These are phyloP conservation scores for Aureobasidium sp. DNA, from an alignment of 2,329 filamentous ascomycete genomes.

Conservation along the genomic window DNA sequence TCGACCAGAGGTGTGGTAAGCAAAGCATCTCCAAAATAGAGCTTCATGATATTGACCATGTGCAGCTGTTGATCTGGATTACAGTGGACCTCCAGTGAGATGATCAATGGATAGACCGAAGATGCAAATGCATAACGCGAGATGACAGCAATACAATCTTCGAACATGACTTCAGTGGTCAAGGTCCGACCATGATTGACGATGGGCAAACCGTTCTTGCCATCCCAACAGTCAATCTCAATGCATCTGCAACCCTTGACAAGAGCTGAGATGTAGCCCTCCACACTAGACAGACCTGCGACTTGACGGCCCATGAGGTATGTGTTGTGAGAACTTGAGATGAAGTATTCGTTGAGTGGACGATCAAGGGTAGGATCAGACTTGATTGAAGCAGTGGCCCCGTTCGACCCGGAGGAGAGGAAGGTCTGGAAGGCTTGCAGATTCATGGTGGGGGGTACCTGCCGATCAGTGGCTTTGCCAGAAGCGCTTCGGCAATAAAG, in stretches of 20 bases:
- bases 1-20: conserved; percentile 66
- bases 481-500: conserved; percentile 46
- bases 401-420: conserved; percentile 64
- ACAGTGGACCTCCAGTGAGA: conserved; percentile 95
- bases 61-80: conserved; percentile 68
- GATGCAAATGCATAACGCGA: conserved; percentile 88
- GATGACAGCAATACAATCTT: conserved; percentile 85
- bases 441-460: conserved; percentile 53
- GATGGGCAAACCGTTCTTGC: conserved; percentile 72
- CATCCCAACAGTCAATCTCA: conserved; percentile 98
- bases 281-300: conserved; percentile 80
- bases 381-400: conserved; percentile 42
- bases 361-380: conserved; percentile 52
- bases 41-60: conserved; percentile 86
- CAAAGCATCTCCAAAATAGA: conserved; percentile 71
- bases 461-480: conserved; percentile 27
- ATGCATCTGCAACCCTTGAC: conserved; percentile 87
- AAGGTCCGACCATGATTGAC: conserved; percentile 87
- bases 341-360: conserved; percentile 93
- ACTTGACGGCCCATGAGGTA: conserved; percentile 90
- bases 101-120: conserved; percentile 81
- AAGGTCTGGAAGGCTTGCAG: conserved; percentile 71
- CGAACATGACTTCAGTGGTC: conserved; percentile 81
- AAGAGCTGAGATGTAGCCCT: conserved; percentile 86
- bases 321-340: conserved; percentile 97